Conservation (phyloP, 345 rosid species). For the Populus simonii region DNA sequence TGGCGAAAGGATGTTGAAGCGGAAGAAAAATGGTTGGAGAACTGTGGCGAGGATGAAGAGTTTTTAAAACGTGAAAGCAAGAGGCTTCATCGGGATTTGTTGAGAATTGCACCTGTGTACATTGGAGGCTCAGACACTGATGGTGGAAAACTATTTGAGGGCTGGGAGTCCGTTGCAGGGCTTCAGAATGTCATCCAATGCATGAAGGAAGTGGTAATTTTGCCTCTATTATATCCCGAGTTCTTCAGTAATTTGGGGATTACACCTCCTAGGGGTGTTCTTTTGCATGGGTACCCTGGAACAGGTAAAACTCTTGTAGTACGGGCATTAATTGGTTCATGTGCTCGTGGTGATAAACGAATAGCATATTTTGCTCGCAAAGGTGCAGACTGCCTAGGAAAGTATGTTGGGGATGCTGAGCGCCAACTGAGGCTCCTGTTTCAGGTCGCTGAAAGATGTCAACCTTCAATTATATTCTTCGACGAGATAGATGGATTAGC, state of each 20-base stretch:
- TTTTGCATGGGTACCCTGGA: slow-evolving; percentile 98
- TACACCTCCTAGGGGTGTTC: slow-evolving; percentile 95
- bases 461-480: slow-evolving; percentile 93
- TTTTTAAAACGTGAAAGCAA: slow-evolving; percentile 95
- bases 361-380: slow-evolving; percentile 98
- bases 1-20: slow-evolving; percentile 89
- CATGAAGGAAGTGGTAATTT: slow-evolving; percentile 95
- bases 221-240: slow-evolving; percentile 91
- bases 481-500: slow-evolving; percentile 99
- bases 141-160: slow-evolving; percentile 54
- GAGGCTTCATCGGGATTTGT: slow-evolving; percentile 86
- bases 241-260: slow-evolving; percentile 87
- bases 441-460: slow-evolving; percentile 98
- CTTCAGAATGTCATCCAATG: slow-evolving; percentile 86
- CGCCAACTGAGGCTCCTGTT: slow-evolving; percentile 96
- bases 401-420: slow-evolving; percentile 99
- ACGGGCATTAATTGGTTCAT: slow-evolving; percentile 90
- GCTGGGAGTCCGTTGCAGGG: slow-evolving; percentile 99
- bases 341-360: slow-evolving; percentile 81
- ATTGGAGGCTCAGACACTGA: slow-evolving; percentile 76
- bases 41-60: slow-evolving; percentile 99
- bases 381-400: slow-evolving; percentile 99
- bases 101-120: slow-evolving; percentile 92
- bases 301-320: slow-evolving; percentile 97
- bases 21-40: slow-evolving; percentile 98